Percentiles rank a stretch among this genome's conserved stretches.
Conservation (phyloP, 192 early-diverging fungal genomes). For the Spinellus fusiger region DNA sequence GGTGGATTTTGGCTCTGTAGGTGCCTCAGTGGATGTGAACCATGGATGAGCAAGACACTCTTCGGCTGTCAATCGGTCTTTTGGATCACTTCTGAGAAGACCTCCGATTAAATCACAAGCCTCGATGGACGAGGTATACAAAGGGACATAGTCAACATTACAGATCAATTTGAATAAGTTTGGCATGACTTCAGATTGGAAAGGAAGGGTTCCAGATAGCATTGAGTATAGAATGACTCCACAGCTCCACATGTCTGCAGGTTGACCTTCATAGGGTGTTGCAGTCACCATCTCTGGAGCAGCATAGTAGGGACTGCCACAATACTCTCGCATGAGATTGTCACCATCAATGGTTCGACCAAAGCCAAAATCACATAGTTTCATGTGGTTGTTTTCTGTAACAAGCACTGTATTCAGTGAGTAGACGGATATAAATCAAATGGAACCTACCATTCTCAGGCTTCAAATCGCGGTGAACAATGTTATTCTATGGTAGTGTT, state of each 20-base stretch:
- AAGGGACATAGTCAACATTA: conserved; percentile 45
- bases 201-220: conserved; percentile 53
- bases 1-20: background rate
- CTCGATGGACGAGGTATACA: conserved; percentile 31
- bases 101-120: conserved; percentile 43
- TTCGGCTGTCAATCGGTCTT: conserved; percentile 48
- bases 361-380: conserved; percentile 61
- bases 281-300: conserved; percentile 61
- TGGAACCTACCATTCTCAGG: conserved; percentile 48
- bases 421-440: background rate
- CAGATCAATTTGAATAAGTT: conserved; percentile 57
- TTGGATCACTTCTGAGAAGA: conserved; percentile 46
- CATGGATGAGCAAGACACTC: conserved; percentile 50
- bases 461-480: conserved; percentile 58
- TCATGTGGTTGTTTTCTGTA: conserved; percentile 39
- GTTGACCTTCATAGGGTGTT: conserved; percentile 51
- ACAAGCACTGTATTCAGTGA: conserved; percentile 33
- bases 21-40: conserved; percentile 15
- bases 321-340: conserved; percentile 50
- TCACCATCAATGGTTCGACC: conserved; percentile 45
- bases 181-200: conserved; percentile 50
- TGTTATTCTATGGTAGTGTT: conserved; percentile 51
- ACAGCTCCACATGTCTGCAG: conserved; percentile 54
- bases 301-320: conserved; percentile 62
- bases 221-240: conserved; percentile 58